Percentiles rank a stretch among this genome's conserved stretches.
Conservation (phyloP, 1,284 basidiomycete genomes). For the Cutaneotrichosporon sp. region DNA sequence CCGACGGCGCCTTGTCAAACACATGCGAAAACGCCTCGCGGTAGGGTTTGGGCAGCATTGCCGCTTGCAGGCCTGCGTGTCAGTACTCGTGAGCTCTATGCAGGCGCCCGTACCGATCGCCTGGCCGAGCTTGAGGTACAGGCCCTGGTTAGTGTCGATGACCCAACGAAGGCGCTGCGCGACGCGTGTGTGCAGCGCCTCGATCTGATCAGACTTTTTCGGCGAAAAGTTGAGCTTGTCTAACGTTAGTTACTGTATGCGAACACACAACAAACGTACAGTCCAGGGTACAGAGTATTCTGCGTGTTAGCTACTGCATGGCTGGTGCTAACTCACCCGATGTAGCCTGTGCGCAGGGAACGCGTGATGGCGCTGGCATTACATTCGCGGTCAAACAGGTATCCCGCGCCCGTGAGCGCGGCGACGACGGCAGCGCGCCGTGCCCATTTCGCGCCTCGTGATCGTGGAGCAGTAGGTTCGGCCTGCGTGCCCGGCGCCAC, state of each 20-base stretch:
- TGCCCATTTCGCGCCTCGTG: not conserved
- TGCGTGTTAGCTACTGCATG: conserved; percentile 17
- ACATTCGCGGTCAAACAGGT: conserved; percentile 55
- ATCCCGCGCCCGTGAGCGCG: conserved; percentile 51
- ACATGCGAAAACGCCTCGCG: conserved; percentile 71
- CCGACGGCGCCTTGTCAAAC: conserved; percentile 79
- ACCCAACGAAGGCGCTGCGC: conserved; percentile 69
- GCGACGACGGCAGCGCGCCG: conserved; percentile 6
- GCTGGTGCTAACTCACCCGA: conserved; percentile 50
- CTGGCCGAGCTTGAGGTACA: conserved; percentile 83
- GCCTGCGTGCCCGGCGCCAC: not conserved
- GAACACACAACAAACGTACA: conserved; percentile 27
- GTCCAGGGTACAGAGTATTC: conserved; percentile 43
- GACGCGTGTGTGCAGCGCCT: conserved; percentile 71
- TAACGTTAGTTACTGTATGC: conserved; percentile 9
- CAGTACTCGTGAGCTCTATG: not conserved
- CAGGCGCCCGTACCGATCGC: conserved; percentile 40
- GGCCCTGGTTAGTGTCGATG: conserved; percentile 71
- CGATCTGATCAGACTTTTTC: conserved; percentile 62
- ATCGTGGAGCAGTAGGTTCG: not conserved
- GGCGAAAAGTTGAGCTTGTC: conserved; percentile 74
- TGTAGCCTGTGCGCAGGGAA: conserved; percentile 62
- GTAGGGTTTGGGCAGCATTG: conserved; percentile 72
- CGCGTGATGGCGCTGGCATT: conserved; percentile 64
- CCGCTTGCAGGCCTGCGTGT: conserved; percentile 67